Evolutionary conservation across 176 grass and related monocot species (phyloP), one percentile per base, ranked within the genome.

Genomic region (sorghum (Sorghum bicolor)): DNA sequence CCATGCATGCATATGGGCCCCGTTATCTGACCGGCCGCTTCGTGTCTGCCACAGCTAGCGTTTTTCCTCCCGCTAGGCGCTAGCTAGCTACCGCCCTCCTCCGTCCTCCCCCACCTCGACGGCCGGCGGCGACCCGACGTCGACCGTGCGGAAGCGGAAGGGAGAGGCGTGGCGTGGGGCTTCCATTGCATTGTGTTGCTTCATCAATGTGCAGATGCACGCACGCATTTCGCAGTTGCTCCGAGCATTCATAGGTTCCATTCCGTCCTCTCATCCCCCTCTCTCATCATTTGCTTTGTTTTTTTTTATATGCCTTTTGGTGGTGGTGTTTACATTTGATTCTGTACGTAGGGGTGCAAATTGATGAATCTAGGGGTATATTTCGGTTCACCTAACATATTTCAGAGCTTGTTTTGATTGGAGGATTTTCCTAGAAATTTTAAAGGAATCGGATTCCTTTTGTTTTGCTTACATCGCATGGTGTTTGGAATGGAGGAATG

Each of bases 81-180:
- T 36, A 5, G 60, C 57, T 60, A 29, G 57, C 9, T 24, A 58
- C 5, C 22, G n/a, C 10, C 58, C 25, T 48, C 47, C 45, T 48
- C 45, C 73, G 44, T 43, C 37, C 70, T 34, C 25, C 33, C 20
- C 55, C 22, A 2, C 72, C 67, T 74, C 84, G 48, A 26, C 72
- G 70, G 64, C 64, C 40, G 70, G 81, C 34, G 66, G 79, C 43
- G 71, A 81, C 31, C 85, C 70, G 37, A 72, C 80, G 68, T 83
- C 74, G 72, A 90, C 45, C 45, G 60, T 48, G 77, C 53, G 20
- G 15, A 90, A 72, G 77, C 53, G 20, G 15, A 90, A 72, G 79
- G 88, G 74, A 79, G 74, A 83, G 84, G 66, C 58, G 45, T 10
- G 47, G 64, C 66, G 43, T 12, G 44, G 50, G 38, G 36, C 22